Conservation (phyloP, 164 flowering plant species). For the Annona cherimola region DNA sequence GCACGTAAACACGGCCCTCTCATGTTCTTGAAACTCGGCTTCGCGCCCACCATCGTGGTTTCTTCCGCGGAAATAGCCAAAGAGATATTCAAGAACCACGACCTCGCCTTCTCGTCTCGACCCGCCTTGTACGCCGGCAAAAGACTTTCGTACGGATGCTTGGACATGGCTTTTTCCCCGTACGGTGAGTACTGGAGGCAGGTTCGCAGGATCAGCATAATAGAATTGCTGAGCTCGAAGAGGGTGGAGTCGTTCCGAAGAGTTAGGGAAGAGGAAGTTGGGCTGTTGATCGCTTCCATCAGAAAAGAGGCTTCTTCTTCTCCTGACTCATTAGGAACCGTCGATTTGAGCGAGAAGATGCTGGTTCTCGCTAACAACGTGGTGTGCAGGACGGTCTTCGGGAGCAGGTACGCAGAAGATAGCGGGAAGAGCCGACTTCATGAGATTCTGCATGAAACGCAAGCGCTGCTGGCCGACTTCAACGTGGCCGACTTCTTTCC, state of each 20-base stretch:
- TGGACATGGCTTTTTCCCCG: constrained; percentile 20
- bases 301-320: background rate
- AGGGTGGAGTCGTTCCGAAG: constrained; percentile 13
- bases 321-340: background rate
- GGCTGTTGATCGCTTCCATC: constrained; percentile 6
- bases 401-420: constrained; percentile 3
- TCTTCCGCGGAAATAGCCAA: constrained; percentile 19
- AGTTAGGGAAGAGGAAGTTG: constrained; percentile 17
- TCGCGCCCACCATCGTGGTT: constrained; percentile 14
- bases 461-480: constrained; percentile 4
- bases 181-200: constrained; percentile 28
- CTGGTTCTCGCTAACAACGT: constrained; percentile 11
- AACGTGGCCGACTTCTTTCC: constrained; percentile 6
- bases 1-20: constrained; percentile 19
- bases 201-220: constrained; percentile 16
- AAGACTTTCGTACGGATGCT: constrained; percentile 6
- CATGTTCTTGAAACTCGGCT: constrained; percentile 18
- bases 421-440: constrained; percentile 5
- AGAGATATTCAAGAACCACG: constrained; percentile 18
- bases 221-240: constrained; percentile 17
- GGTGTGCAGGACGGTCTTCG: constrained; percentile 19
- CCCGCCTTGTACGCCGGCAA: constrained; percentile 1
- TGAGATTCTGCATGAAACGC: background rate
- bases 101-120: constrained; percentile 8
- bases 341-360: constrained; percentile 15